Base-by-base conservation (phyloP, 2,329 filamentous ascomycete genomes). In the Elsinoe fawcettii region DNA sequence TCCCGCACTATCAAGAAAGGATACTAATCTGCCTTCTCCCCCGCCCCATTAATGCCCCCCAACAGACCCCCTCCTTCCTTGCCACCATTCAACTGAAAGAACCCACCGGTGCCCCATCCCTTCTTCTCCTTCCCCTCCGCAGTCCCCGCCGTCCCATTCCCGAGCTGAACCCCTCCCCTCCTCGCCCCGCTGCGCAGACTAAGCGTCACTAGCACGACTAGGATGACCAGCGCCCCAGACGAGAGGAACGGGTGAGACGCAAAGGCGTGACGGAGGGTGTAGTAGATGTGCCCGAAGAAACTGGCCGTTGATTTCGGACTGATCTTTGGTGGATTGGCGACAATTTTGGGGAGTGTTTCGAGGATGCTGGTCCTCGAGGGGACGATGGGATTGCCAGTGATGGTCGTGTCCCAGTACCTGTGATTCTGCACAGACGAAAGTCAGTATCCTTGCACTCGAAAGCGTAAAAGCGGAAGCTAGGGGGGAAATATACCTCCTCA, bases 341-440 rank as follows among this genome's bases (percentile, higher is more conserved):
- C 81, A 60, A 90, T 80, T 68, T 88, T 87, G 65, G 81, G 81
- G 56, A 91, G 77, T 12, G 90, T 95, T 73, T 96, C 91, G 60
- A 96, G 82, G 67, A 96, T 96, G 2, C 88, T 90, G 3, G 90
- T 92, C 61, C 93, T 86, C 23, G 87, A 93, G 56, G 91, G 86
- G 64, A 91, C 85, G 67, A 99, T 97, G 61, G 86, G 82, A 71
- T 93, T 92, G 63, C 91, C 92, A 2, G 89, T 93, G 60, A 87
- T 85, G 47, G 91, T 96, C 30, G 80, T 83, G 69, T 99, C 93
- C 93, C 93, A 99, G 75, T 95, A 99, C 62, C 87, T 85, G 65
- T 88, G 90, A 74, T 89, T 90, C 89, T 95, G 66, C 59, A 12
- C n/a, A n/a, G n/a, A n/a, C 23, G 41, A 9, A 25, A 5, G 25